Base-by-base conservation (phyloP, 1,284 basidiomycete genomes). In the Clitocybe nebularis region DNA sequence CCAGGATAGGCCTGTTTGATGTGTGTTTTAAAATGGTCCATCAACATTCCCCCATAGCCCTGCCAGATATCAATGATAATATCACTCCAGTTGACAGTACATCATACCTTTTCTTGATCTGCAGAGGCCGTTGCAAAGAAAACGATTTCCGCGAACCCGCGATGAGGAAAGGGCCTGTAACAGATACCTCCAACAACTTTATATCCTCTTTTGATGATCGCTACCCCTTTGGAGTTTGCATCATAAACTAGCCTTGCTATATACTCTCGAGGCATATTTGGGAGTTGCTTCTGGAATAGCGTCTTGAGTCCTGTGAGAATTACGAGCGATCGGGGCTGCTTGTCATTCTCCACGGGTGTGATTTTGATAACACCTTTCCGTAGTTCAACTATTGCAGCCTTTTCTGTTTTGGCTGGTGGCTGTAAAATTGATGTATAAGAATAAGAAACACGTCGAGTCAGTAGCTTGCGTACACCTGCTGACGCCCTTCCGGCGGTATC, bases 241-340 rank as follows among this genome's bases (percentile, higher is more conserved):
- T 99, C 95, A 50, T 93, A 90, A 0, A 99, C 95, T 10, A 99
- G 76, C 25, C 96, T 81, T 1, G 96, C 92, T 52, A 99, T 99
- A 58, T 99, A 99, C 62, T 99, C 96, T 57, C 93, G 75, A 14
- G 96, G 96, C 96, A 99, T 99, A 67, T 98, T 98, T 5, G 96
- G 96, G 4, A 99, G 68, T 63, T 99, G 96, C 51, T 92, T 91
- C 62, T 97, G 95, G 59, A 99, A 99, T 17, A 99, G 81, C 17
- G 93, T 95, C 68, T 98, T 99, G 47, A 98, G 74, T 8, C 93
- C 93, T 0, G 93, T 93, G 36, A 98, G 75, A 41, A 99, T 83
- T 44, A 98, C 83, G 28, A 88, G 71, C 1, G 86, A 86, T 19
- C 81, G 78, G 1, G 90, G 84, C 33, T 80, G 67, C 14, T 78